Evolutionary conservation across 192 early-diverging fungal genomes (phyloP), one percentile per base, ranked within the genome.

Genomic region (Coemansia aciculifera): DNA sequence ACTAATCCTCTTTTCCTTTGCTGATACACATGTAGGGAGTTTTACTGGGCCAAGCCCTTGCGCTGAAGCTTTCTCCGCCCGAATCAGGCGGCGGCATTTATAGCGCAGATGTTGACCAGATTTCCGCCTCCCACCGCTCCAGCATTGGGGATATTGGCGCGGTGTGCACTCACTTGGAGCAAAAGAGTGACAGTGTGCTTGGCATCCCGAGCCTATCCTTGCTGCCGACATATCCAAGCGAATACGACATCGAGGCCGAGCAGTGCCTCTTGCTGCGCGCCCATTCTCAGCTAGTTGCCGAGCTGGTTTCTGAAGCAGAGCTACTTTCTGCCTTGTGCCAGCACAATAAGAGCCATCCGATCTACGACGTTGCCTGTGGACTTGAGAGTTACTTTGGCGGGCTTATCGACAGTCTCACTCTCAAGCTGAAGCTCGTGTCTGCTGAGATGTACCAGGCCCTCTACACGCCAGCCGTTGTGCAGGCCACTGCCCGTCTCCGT

Each of bases 381-480:
- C 71, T 81, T 3, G 79, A 81, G 37, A 59, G 64, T 19, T 81
- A 81, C 68, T 81, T 81, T 81, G 79, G 74, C 60, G 74, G 79
- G 15, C 72, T 81, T 11, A 81, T 81, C 34, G 65, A 73, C 57
- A 81, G 79, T 31, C 71, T 81, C 5, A 63, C 68, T 32, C 79
- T 81, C 24, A 81, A 81, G 66, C 68, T 77, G 48, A 63, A 66
- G 42, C 69, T 81, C 29, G 44, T 65, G 49, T 67, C 68, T 0
- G 74, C 68, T 12, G 79, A 81, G n/a, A 81, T 81, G 79, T 60
- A 73, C 68, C 63, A 57, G 32, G 65, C 71, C 11, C 66, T 81
- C 57, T 81, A 81, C 54, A 43, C 71, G 57, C 68, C 79, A 12
- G 65, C 69, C 9, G 67, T 73, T 2, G 59, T 66, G 6, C 31